phyloP scores from a whole-genome alignment of 179 eudicot species.

The Actinidia chinensis region DNA sequence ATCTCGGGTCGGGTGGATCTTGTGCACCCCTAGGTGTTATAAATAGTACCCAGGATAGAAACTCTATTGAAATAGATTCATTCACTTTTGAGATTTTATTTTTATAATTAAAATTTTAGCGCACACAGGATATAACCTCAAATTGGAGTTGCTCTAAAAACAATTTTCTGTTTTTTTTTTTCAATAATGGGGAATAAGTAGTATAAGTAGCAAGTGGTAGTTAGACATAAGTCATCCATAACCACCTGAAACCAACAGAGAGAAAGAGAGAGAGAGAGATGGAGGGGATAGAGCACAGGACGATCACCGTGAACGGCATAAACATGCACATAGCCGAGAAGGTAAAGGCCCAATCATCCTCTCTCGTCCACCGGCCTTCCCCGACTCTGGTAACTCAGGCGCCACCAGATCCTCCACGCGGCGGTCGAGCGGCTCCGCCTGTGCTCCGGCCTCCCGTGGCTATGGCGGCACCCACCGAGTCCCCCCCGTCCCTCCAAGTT shows the following conservation, averaged over 20 bases:
- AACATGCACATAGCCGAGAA: slow-evolving; percentile 62
- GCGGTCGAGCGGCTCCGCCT: slow-evolving; percentile 56
- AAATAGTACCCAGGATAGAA: too few relatives aligned
- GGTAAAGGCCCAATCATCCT: slow-evolving; percentile 51
- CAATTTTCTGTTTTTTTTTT: too few relatives aligned
- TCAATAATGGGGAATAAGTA: too few relatives aligned
- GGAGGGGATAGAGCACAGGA: slow-evolving; percentile 53
- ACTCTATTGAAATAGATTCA: too few relatives aligned
- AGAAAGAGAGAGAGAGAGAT: slow-evolving; percentile 26
- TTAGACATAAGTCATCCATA: not conserved
- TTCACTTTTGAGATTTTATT: too few relatives aligned
- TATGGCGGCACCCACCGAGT: slow-evolving; percentile 57
- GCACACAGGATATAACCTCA: too few relatives aligned
- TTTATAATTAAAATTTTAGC: too few relatives aligned
- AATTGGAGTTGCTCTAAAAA: too few relatives aligned
- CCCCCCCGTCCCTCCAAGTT: slow-evolving; percentile 29
- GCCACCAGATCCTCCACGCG: slow-evolving; percentile 60
- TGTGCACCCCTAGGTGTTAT: too few relatives aligned
- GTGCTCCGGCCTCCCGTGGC: slow-evolving; percentile 83
- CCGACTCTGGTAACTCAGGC: slow-evolving; percentile 85
- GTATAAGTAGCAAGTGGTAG: too few relatives aligned
- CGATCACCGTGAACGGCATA: slow-evolving; percentile 43
- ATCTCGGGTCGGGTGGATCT: too few relatives aligned
- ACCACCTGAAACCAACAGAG: not conserved
- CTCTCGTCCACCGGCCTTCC: slow-evolving; percentile 84